Evolutionary conservation across 2,329 filamentous ascomycete genomes (phyloP), one percentile per base, ranked within the genome.

Genomic region (Dendrostoma leiphaemia): DNA sequence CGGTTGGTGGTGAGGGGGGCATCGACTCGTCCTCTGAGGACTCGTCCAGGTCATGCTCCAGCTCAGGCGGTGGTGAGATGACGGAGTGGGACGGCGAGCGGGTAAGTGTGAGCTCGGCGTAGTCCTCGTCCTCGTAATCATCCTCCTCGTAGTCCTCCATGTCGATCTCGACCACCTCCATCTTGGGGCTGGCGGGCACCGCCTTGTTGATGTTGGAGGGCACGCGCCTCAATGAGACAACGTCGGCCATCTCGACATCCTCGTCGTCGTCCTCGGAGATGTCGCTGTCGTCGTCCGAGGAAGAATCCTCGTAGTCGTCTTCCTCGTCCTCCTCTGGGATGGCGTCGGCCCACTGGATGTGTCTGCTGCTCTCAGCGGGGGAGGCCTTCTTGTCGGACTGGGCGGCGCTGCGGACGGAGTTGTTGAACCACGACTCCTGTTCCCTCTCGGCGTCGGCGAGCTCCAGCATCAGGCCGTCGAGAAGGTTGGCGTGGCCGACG

Each of bases 351-450:
- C 91, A 96, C 79, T 93, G 88, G 64, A 96, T 84, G 75, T 90
- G 90, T 70, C 82, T 83, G 59, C 82, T 83, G 59, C 89, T 82
- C 62, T 87, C 79, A 58, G 31, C 41, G 29, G 21, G 41, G n/a
- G 31, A 17, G 28, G 43, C 17, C 35, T 32, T 47, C 40, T 21
- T 51, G 26, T 68, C 66, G 64, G 64, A 65, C 55, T 64, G 80
- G 69, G 79, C 79, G 63, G 89, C 89, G 67, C 88, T 89, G 70
- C 84, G 86, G 73, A 97, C 90, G 59, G 91, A 94, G 72, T 91
- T 88, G 83, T 97, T 95, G 86, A 97, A 97, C 92, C 92, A 97
- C 62, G 84, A 87, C 75, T 97, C 93, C 75, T 97, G 94, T 73
- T 97, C 91, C 65, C 86, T 85, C 80, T 97, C 94, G 68, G 93